Conservation (phyloP, 2,329 filamentous ascomycete genomes). For the Beauveria pseudobassiana region DNA sequence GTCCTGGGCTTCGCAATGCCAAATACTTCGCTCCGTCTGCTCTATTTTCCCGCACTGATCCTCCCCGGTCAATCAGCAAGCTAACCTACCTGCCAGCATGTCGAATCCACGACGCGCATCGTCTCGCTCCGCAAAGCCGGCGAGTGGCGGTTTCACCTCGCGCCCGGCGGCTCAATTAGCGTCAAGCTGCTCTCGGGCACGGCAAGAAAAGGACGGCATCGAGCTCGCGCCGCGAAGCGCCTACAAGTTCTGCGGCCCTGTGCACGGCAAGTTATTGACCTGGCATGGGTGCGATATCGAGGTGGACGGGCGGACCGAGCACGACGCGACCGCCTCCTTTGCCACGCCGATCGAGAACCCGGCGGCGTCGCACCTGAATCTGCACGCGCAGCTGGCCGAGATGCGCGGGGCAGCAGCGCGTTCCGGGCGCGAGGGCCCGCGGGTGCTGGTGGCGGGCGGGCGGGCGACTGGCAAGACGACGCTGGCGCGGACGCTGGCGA, state of each 20-base stretch:
- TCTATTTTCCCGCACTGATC: background rate
- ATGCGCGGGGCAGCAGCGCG: constrained; percentile 55
- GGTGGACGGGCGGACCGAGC: constrained; percentile 53
- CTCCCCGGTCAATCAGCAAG: background rate
- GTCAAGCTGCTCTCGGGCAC: constrained; percentile 68
- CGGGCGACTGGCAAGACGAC: constrained; percentile 78
- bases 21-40: background rate
- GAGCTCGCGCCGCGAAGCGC: constrained; percentile 75
- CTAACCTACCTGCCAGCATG: constrained; percentile 19
- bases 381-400: constrained; percentile 78
- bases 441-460: constrained; percentile 78
- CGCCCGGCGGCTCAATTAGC: constrained; percentile 35
- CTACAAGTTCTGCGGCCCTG: constrained; percentile 68
- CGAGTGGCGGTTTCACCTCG: constrained; percentile 75
- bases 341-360: constrained; percentile 69
- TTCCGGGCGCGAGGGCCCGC: constrained; percentile 52
- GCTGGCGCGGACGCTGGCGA: constrained; percentile 66
- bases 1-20: background rate
- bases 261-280: constrained; percentile 82
- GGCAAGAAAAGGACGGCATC: constrained; percentile 86
- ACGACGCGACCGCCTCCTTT: constrained; percentile 53
- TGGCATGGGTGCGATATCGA: constrained; percentile 88
- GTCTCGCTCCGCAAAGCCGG: constrained; percentile 53
- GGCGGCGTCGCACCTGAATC: constrained; percentile 71
- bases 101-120: constrained; percentile 35